Percentiles rank a stretch among this genome's conserved stretches.
Evolutionary conservation across 164 flowering plant genomes (phyloP).

Genomic region (Kingdonia uniflora): DNA sequence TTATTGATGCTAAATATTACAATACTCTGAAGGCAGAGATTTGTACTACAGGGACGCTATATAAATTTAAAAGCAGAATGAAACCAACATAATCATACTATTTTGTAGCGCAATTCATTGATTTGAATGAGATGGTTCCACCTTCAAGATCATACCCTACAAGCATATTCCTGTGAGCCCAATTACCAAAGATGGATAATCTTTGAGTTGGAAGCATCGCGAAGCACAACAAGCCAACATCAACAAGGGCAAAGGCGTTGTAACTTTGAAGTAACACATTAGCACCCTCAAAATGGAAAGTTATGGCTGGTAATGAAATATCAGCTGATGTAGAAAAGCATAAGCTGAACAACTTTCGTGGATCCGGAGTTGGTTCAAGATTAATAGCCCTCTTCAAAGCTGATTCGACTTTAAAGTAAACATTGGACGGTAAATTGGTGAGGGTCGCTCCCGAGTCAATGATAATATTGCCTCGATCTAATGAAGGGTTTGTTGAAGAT

Average conservation of each 20-base stretch:
- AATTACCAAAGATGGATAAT: conserved; percentile 16
- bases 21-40: too few species aligned
- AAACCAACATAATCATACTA: too few species aligned
- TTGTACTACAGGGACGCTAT: too few species aligned
- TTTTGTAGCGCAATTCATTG: conserved; percentile 15
- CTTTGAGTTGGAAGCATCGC: conserved; percentile 3
- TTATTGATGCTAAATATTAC: too few species aligned
- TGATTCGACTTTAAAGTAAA: conserved; percentile 13
- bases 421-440: conserved; percentile 15
- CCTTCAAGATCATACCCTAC: conserved; percentile 21
- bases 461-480: conserved; percentile 33
- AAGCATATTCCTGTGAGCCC: conserved; percentile 19
- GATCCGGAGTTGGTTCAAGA: not conserved
- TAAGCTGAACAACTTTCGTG: conserved; percentile 6
- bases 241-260: too few species aligned
- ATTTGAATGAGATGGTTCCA: conserved; percentile 18
- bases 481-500: not conserved
- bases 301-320: too few species aligned
- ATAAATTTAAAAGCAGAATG: too few species aligned
- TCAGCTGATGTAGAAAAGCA: conserved; percentile 2
- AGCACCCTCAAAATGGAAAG: conserved; percentile 18
- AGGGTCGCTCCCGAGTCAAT: conserved; percentile 58
- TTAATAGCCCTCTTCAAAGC: conserved; percentile 3
- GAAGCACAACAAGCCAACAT: conserved; percentile 13
- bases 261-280: conserved; percentile 14